These are phyloP conservation scores for Colletotrichum higginsianum DNA, from an alignment of 2,329 filamentous ascomycete species.

Conservation along the genomic window DNA sequence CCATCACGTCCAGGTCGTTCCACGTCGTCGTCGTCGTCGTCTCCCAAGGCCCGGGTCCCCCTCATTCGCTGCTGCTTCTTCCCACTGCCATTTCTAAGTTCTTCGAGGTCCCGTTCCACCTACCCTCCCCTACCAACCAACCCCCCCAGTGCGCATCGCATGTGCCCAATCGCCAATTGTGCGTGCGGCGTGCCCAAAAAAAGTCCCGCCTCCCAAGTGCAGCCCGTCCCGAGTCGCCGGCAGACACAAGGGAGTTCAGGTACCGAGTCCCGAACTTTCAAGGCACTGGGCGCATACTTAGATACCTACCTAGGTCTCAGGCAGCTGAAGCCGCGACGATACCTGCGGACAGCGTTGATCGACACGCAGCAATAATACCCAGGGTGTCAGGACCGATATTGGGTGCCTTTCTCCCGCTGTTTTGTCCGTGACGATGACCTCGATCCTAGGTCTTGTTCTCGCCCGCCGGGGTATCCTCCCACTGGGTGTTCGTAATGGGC, in stretches of 20 bases:
- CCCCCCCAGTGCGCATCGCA: neutral
- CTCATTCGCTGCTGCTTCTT: constrained; percentile 19
- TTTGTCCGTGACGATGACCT: neutral
- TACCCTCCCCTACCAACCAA: neutral
- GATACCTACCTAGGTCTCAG: neutral
- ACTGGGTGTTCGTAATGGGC: neutral
- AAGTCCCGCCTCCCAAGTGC: constrained; percentile 1
- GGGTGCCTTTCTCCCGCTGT: neutral
- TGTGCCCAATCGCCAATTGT: constrained; percentile 25
- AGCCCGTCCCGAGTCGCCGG: constrained; percentile 18
- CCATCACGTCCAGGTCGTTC: constrained; percentile 25
- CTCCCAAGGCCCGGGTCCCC: neutral
- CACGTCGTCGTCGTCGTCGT: constrained; percentile 9
- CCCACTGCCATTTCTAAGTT: constrained; percentile 14
- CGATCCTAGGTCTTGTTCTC: neutral
- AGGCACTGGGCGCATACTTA: neutral
- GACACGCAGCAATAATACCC: neutral
- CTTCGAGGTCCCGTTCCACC: neutral
- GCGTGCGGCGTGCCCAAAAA: neutral
- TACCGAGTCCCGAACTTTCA: neutral
- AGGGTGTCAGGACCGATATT: too few species aligned
- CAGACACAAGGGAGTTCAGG: constrained; percentile 10
- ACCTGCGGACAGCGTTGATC: neutral
- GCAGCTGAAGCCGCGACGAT: constrained; percentile 15
- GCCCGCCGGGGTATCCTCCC: neutral